These are phyloP conservation scores for Persicaria tinctoria DNA, from an alignment of 148 eudicot genomes.

Conservation along the genomic window DNA sequence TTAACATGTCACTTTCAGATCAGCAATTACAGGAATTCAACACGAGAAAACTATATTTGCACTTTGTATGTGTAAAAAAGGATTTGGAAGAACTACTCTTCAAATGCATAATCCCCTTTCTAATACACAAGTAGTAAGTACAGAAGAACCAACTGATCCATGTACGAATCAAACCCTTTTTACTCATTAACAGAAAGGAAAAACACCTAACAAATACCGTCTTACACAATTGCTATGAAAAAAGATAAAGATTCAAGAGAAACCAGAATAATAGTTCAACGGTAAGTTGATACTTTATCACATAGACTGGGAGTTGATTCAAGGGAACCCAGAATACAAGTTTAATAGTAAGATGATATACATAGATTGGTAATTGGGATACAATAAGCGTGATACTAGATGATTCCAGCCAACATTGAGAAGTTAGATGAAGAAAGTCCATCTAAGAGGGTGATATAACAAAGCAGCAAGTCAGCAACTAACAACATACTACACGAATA, in stretches of 20 bases:
- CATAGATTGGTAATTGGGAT: not conserved
- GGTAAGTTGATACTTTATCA: no score
- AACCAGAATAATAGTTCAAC: not conserved
- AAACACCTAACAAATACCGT: not conserved
- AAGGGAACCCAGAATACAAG: not conserved
- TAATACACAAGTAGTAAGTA: not conserved
- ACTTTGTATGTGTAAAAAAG: not conserved
- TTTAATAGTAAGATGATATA: not conserved
- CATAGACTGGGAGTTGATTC: not conserved
- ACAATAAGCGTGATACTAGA: not conserved
- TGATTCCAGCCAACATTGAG: not conserved
- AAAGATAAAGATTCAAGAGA: not conserved
- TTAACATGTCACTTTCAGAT: not conserved
- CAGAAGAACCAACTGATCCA: not conserved
- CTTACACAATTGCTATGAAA: not conserved
- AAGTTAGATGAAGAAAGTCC: not conserved
- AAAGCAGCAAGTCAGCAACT: not conserved
- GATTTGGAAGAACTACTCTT: not conserved
- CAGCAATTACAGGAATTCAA: not conserved
- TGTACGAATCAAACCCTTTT: not conserved
- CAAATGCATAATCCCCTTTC: not conserved
- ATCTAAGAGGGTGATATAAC: not conserved
- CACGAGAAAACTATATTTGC: not conserved
- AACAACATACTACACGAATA: conserved; percentile 12
- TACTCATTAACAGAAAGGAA: not conserved